These are phyloP conservation scores for Pilaira anomala DNA, from an alignment of 192 early-diverging fungal genomes.

Conservation along the genomic window DNA sequence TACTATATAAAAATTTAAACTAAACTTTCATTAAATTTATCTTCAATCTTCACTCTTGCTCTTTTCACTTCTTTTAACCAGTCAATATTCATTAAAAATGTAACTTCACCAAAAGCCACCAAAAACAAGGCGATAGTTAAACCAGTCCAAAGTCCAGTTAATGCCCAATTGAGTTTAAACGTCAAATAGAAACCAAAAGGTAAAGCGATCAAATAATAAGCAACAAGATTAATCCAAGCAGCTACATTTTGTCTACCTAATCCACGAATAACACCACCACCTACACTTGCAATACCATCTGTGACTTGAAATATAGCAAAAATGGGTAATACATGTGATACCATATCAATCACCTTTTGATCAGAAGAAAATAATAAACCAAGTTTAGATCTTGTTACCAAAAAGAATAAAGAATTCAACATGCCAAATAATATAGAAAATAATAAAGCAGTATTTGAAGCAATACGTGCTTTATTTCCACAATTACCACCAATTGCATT, in stretches of 20 bases:
- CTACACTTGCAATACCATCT: constrained; percentile 46
- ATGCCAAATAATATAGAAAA: constrained; percentile 47
- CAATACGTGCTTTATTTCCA: constrained; percentile 44
- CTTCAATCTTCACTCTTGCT: background rate
- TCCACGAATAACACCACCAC: constrained; percentile 53
- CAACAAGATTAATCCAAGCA: constrained; percentile 49
- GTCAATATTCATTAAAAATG: constrained; percentile 11
- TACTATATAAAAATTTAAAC: too few relatives aligned
- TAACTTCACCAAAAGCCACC: constrained; percentile 2
- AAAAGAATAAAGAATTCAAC: constrained; percentile 46
- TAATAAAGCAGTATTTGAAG: constrained; percentile 48
- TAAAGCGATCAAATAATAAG: constrained; percentile 55
- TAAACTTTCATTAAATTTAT: background rate
- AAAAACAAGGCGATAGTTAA: constrained; percentile 36
- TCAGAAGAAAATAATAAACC: constrained; percentile 70
- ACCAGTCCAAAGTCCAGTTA: constrained; percentile 52
- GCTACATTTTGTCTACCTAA: constrained; percentile 53
- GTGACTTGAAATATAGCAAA: constrained; percentile 66
- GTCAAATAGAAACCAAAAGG: constrained; percentile 55
- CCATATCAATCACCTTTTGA: constrained; percentile 59
- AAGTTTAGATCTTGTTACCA: constrained; percentile 48
- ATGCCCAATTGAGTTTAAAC: constrained; percentile 41
- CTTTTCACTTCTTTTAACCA: constrained; percentile 10
- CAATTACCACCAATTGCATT: constrained; percentile 57
- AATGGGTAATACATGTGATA: constrained; percentile 70